These are phyloP conservation scores for Helotiales sp. DNA, from an alignment of 2,329 filamentous ascomycete species.

Conservation along the genomic window DNA sequence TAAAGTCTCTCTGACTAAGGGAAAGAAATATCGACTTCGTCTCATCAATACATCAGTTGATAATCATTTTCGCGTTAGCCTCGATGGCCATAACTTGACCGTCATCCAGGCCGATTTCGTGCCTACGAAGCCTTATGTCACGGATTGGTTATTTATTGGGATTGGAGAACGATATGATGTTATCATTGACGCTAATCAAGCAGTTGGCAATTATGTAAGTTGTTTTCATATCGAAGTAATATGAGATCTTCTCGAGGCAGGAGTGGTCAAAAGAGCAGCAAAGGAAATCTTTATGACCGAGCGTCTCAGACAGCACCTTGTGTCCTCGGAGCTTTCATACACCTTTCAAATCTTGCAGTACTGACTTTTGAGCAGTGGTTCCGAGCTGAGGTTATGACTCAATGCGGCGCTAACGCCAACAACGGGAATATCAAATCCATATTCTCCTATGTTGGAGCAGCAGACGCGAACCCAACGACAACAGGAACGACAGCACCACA, in stretches of 20 bases:
- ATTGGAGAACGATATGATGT: conserved; percentile 49
- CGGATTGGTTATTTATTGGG: conserved; percentile 56
- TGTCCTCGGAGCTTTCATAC: no score
- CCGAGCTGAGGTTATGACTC: conserved; percentile 36
- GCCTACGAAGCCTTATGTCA: conserved; percentile 60
- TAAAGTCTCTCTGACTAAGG: conserved; percentile 36
- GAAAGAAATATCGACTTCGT: conserved; percentile 45
- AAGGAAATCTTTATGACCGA: no score
- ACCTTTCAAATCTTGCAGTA: no score
- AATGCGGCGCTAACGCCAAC: conserved; percentile 12
- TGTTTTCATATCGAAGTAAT: no score
- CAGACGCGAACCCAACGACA: neutral
- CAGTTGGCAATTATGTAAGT: conserved; percentile 41
- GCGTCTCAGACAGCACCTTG: no score
- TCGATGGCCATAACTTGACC: conserved; percentile 55
- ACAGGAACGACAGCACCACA: neutral
- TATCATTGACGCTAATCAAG: conserved; percentile 47
- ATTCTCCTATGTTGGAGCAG: conserved; percentile 15
- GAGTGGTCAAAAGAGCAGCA: no score
- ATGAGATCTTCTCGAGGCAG: no score
- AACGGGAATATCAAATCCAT: conserved; percentile 17
- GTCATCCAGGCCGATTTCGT: conserved; percentile 64
- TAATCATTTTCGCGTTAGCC: conserved; percentile 43
- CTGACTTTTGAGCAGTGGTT: no score
- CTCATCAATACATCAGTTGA: conserved; percentile 47